Percentiles rank a stretch among this genome's conserved stretches.
Conservation (phyloP, 2,329 filamentous ascomycete species). For the Tolypocladium album region DNA sequence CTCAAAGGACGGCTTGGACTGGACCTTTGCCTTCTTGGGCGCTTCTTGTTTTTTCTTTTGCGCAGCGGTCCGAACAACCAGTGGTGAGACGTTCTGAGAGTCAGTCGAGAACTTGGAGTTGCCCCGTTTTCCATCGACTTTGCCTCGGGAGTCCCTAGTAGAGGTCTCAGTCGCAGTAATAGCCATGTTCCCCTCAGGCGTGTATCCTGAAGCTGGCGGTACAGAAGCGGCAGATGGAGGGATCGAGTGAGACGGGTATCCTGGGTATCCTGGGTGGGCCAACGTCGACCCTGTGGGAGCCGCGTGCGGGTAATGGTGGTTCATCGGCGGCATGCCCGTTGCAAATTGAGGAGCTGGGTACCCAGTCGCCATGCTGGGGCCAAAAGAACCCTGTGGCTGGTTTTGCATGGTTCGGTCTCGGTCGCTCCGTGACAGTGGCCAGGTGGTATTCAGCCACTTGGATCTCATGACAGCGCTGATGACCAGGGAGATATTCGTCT, state of each 20-base stretch:
- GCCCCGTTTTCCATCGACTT: background rate
- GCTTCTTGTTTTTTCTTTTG: background rate
- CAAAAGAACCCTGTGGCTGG: background rate
- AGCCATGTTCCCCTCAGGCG: background rate
- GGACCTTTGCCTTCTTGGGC: conserved; percentile 4
- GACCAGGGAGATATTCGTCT: conserved; percentile 13
- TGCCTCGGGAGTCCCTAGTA: background rate
- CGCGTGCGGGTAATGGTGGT: background rate
- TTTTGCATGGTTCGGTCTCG: background rate
- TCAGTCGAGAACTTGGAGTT: background rate
- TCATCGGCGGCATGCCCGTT: background rate
- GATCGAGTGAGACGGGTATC: background rate
- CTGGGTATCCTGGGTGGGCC: background rate
- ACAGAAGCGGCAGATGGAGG: background rate
- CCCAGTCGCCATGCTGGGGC: background rate
- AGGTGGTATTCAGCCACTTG: conserved; percentile 16
- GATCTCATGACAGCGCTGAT: conserved; percentile 18
- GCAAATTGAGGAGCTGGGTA: background rate
- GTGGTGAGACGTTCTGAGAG: background rate
- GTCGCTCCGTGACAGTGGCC: background rate
- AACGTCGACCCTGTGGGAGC: background rate
- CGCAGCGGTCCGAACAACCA: background rate
- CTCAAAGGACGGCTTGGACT: conserved; percentile 19
- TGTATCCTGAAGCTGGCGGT: background rate
- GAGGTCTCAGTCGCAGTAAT: background rate